Conservation (phyloP, 75 land plant species). For the Pinus tabuliformis region DNA sequence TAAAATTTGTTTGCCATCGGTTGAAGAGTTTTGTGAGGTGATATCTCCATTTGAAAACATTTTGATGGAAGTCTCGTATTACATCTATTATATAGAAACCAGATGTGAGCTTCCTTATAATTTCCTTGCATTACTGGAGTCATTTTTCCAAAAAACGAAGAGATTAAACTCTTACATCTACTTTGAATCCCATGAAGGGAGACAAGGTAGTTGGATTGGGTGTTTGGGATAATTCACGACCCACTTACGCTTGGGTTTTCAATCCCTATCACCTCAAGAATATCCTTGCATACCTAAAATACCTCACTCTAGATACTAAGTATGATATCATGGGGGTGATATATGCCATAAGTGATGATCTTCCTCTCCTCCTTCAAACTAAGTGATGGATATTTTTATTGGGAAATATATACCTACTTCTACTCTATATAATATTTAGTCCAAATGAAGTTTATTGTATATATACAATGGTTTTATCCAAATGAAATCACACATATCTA, state of each 20-base stretch:
- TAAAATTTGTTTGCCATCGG: background rate
- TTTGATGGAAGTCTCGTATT: slow-evolving; percentile 13
- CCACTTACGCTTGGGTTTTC: slow-evolving; percentile 39
- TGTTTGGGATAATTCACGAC: slow-evolving; percentile 39
- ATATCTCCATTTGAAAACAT: slow-evolving; percentile 25
- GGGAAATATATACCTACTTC: too few relatives aligned
- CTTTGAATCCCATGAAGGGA: slow-evolving; percentile 19
- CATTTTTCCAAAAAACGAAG: slow-evolving; percentile 26
- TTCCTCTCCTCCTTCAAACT: too few relatives aligned
- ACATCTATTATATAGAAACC: slow-evolving; percentile 32
- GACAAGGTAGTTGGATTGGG: slow-evolving; percentile 20
- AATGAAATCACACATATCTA: too few relatives aligned
- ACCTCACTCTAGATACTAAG: slow-evolving; percentile 8
- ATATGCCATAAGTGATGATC: slow-evolving; percentile 19
- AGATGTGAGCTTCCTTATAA: slow-evolving; percentile 27
- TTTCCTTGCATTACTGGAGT: slow-evolving; percentile 31
- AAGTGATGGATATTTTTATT: too few relatives aligned
- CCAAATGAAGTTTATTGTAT: too few relatives aligned
- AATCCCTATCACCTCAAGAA: background rate
- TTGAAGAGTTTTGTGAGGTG: background rate
- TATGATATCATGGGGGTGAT: slow-evolving; percentile 45
- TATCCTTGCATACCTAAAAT: slow-evolving; percentile 21
- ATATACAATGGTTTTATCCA: too few relatives aligned
- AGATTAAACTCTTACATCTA: slow-evolving; percentile 27
- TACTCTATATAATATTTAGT: too few relatives aligned